Evolutionary conservation across 2,329 filamentous ascomycete genomes (phyloP), one percentile per base, ranked within the genome.

Genomic region (Sporothrix humicola): DNA sequence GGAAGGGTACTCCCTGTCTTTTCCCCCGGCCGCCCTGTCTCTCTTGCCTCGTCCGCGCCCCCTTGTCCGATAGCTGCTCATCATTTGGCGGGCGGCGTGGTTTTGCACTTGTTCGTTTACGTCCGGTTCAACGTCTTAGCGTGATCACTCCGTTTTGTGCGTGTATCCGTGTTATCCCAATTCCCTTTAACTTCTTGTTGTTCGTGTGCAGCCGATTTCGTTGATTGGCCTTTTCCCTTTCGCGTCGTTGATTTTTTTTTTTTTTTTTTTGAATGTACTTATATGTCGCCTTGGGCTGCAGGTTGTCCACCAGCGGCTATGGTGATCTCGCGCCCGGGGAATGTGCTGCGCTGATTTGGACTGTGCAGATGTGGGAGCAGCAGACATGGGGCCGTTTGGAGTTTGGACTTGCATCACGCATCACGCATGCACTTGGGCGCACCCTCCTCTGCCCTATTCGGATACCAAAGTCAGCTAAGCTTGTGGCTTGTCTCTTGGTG

Each of bases 1-100:
- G 46, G 63, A 31, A 66, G 23, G 63, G 63, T n/a, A 26, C 44
- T 31, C 59, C 59, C 63, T 66, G 63, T 50, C 44, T 31, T 26
- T 63, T 7, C 20, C 23, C 42, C 63, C 13, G 9, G 31, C 17
- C 7, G 59, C 59, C 17, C 31, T 42, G n/a, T 37, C 59, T 44
- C 37, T 31, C 37, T 12, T 48, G n/a, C 5, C 23, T 59, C 15
- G 10, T 26, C 56, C 54, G 8, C 23, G 4, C 42, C 44, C 63
- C 20, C 63, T 31, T 66, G 63, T 50, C 44, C 63, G 44, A 66
- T 66, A 31, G 63, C 63, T 66, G 42, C 17, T 26, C 10, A 50
- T 66, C 44, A 66, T 50, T 48, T 48, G 46, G 50, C 59, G n/a
- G 37, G 9, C 9, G 59, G 37, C 37, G 26, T 20, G 44, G n/a